Base-by-base conservation (phyloP, 148 eudicot species). In the Drosera capensis region DNA sequence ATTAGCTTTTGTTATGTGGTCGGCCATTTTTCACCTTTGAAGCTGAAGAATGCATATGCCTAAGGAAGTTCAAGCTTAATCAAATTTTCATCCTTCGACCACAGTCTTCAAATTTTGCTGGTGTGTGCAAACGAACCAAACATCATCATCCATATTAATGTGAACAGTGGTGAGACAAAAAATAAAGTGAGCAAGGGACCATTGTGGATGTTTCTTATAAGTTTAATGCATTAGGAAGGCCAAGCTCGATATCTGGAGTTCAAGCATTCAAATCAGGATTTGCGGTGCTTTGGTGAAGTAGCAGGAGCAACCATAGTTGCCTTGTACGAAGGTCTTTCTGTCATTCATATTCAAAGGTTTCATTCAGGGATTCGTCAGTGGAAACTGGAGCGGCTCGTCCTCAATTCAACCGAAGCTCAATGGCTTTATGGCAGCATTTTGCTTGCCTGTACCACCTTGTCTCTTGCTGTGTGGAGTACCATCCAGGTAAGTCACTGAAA, bases 401-500 rank as follows among this genome's bases (percentile, higher is more conserved):
- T 77, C 61, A 16, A 66, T 20, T 44, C 78, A 3, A 45, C 70
- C 5, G 68, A 7, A 16, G 8, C 68, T 25, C 44, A 77, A 16
- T 80, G 90, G 90, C 49, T 73, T 51, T 50, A 73, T 22, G 84
- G 90, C 29, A 58, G 74, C 21, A 38, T 57, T 49, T 64, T 76
- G 30, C 77, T 77, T 25, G 95, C 83, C 43, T 60, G 55, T 28
- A 71, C 80, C 13, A 67, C 92, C 2, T 43, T 85, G 26, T 60
- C 70, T 50, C 56, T 74, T 23, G 71, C 80, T 13, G 30, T 75
- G 0, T 85, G 86, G 78, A 70, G 81, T 35, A 63, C 69, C 37
- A 46, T 77, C 14, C 88, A 84, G 77, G 94, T 83, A 58, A 3
- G n/a, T 34, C n/a, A 34, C 13, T 34, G 11, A 5, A 34, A 4